A percentile compares a stretch with the other conserved stretches of the same genome.
Conservation (phyloP, 768 basidiomycete genomes). For the Boletus subparvulus region DNA sequence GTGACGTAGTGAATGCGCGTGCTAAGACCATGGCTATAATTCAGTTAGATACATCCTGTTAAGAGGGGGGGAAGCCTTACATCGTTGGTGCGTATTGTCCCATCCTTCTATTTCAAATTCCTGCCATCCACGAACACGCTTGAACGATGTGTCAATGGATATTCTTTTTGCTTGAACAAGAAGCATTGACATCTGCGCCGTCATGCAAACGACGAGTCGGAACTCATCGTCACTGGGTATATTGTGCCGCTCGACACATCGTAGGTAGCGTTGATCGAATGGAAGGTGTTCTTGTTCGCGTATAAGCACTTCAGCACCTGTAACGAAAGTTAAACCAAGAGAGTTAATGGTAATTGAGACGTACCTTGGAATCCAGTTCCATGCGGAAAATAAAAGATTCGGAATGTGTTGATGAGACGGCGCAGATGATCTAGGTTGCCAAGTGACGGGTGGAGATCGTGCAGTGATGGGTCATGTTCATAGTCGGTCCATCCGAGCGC, state of each 20-base stretch:
- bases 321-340: no score
- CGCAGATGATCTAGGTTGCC: not conserved
- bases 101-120: slow-evolving; percentile 1
- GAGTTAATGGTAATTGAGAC: no score
- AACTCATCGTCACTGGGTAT: not conserved
- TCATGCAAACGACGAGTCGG: not conserved
- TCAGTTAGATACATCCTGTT: no score
- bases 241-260: not conserved
- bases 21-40: slow-evolving; percentile 6
- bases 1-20: slow-evolving; percentile 27
- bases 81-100: not conserved
- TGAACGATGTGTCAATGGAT: not conserved
- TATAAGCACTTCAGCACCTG: no score
- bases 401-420: not conserved
- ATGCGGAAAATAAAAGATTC: not conserved
- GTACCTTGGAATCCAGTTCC: not conserved
- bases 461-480: no score
- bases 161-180: not conserved
- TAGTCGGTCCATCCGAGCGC: no score
- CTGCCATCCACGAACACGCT: not conserved
- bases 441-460: not conserved
- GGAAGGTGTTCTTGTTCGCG: no score
- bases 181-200: not conserved
- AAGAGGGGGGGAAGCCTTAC: not conserved
- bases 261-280: no score